These are phyloP conservation scores for Cicer pinnatifidum DNA, from an alignment of 306 rosid species.

Conservation along the genomic window DNA sequence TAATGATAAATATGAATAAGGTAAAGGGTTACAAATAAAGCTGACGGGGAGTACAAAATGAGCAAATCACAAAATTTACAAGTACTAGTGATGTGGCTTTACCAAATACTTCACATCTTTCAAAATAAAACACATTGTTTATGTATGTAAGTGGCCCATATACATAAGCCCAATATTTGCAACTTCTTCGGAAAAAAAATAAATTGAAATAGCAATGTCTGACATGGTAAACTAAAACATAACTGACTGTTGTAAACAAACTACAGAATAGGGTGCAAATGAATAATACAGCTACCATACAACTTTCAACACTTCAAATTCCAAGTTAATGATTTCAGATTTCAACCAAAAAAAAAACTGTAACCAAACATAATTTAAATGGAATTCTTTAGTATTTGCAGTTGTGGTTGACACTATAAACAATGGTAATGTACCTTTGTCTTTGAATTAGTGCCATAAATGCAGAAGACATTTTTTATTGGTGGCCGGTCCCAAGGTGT, in stretches of 20 bases:
- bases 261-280: conserved; percentile 4
- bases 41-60: conserved; percentile 33
- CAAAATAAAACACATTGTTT: conserved; percentile 37
- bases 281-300: conserved; percentile 11
- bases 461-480: conserved; percentile 84
- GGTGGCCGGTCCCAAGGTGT: conserved; percentile 99
- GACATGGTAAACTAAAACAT: conserved; percentile 37
- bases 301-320: conserved; percentile 41
- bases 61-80: conserved; percentile 25
- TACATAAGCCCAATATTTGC: conserved; percentile 21
- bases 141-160: conserved; percentile 20
- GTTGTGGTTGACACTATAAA: conserved; percentile 37
- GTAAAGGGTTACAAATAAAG: conserved; percentile 27
- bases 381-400: conserved; percentile 34
- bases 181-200: background rate
- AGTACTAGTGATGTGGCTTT: conserved; percentile 35
- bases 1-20: conserved; percentile 31
- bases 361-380: conserved; percentile 18
- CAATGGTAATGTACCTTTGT: conserved; percentile 73
- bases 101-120: conserved; percentile 32
- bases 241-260: conserved; percentile 37
- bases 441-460: conserved; percentile 78
- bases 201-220: conserved; percentile 14
- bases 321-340: conserved; percentile 25
- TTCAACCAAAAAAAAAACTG: background rate